Percentiles rank a stretch among this genome's conserved stretches.
Evolutionary conservation across 108 stramenopile genomes (phyloP).

Genomic region (Cyclostephanos invisitatus): DNA sequence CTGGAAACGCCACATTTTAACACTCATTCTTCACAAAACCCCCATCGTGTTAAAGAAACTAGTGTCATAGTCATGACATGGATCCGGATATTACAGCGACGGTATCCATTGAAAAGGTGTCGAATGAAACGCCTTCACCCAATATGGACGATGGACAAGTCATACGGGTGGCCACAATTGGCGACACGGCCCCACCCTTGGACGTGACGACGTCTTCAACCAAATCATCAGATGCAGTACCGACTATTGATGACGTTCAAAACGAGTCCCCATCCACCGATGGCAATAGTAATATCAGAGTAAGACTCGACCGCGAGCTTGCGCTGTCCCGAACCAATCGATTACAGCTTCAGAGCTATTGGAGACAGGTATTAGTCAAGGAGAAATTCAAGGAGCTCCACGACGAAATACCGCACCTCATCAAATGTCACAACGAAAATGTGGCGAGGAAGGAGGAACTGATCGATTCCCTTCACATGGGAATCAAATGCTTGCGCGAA

Average conservation of each 20-base stretch:
- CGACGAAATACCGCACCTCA: constrained; percentile 32
- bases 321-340: constrained; percentile 36
- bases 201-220: background rate
- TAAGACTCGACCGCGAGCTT: constrained; percentile 39
- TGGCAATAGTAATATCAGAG: constrained; percentile 12
- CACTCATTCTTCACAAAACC: too few relatives aligned
- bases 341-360: constrained; percentile 34
- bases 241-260: background rate
- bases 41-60: too few relatives aligned
- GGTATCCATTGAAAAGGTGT: too few relatives aligned
- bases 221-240: background rate
- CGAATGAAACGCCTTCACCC: too few relatives aligned
- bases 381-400: constrained; percentile 48
- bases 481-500: constrained; percentile 33
- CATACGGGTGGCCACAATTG: background rate
- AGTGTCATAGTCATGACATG: too few relatives aligned
- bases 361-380: constrained; percentile 42
- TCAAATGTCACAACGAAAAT: constrained; percentile 39
- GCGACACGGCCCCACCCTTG: background rate
- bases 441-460: constrained; percentile 30
- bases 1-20: background rate
- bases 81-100: too few relatives aligned
- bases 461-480: constrained; percentile 29
- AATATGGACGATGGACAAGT: too few relatives aligned
- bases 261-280: background rate